Evolutionary conservation across 2,329 filamentous ascomycete species (phyloP).

Genomic region (Aspergillus sp.): DNA sequence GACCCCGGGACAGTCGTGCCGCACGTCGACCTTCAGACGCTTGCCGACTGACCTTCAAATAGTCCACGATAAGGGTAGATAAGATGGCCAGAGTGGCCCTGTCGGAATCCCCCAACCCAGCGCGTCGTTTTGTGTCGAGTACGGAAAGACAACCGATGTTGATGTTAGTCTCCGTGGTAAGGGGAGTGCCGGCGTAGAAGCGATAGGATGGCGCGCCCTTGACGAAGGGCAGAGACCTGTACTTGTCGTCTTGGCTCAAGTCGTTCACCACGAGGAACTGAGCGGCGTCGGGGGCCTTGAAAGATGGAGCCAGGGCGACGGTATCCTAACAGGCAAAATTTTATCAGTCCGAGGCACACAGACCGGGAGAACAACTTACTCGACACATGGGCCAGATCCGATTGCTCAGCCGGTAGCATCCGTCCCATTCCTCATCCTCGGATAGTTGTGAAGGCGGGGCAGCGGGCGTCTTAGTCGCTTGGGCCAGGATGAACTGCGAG

Average conservation of each 20-base stretch:
- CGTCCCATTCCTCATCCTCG: constrained; percentile 29
- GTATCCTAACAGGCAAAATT: constrained; percentile 29
- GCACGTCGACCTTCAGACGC: constrained; percentile 52
- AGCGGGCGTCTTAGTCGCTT: constrained; percentile 46
- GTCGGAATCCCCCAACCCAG: constrained; percentile 40
- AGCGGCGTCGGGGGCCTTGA: constrained; percentile 21
- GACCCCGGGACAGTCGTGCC: constrained; percentile 54
- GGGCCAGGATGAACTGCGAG: constrained; percentile 52
- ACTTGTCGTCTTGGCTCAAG: constrained; percentile 37
- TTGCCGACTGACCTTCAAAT: constrained; percentile 57
- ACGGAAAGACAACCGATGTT: constrained; percentile 62
- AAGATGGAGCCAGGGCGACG: constrained; percentile 28
- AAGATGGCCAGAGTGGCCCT: constrained; percentile 57
- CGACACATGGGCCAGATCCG: constrained; percentile 35
- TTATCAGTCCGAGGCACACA: neutral
- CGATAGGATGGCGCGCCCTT: constrained; percentile 32
- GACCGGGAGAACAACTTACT: constrained; percentile 21
- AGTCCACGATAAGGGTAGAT: constrained; percentile 57
- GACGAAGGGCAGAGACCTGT: constrained; percentile 37
- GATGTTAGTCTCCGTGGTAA: constrained; percentile 57
- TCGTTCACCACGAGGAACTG: constrained; percentile 39
- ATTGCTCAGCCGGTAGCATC: constrained; percentile 32
- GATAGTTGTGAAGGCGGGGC: constrained; percentile 27
- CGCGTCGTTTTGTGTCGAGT: constrained; percentile 56
- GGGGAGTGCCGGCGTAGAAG: constrained; percentile 62